These are phyloP conservation scores for Colletotrichum eremochloae DNA, from an alignment of 2,329 filamentous ascomycete species.

Conservation along the genomic window DNA sequence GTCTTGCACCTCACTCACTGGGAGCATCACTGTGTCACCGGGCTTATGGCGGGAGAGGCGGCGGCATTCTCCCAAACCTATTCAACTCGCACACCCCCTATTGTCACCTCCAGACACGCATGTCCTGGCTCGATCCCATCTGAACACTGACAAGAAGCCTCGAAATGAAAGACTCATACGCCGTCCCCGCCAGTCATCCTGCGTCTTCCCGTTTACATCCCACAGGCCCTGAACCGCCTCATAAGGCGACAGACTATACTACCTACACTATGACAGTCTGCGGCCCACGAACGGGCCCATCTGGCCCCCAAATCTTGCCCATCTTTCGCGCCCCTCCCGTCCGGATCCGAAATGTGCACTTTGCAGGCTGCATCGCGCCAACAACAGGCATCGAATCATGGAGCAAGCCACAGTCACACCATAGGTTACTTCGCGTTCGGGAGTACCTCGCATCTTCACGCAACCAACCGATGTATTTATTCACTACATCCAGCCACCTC, in stretches of 20 bases:
- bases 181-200: background rate
- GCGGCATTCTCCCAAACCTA: slow-evolving; percentile 13
- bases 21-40: background rate
- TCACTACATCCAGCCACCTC: background rate
- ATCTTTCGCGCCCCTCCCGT: background rate
- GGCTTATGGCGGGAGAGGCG: slow-evolving; percentile 5
- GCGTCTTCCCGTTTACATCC: background rate
- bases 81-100: background rate
- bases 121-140: background rate
- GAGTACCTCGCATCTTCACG: slow-evolving; percentile 26
- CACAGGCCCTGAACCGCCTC: slow-evolving; percentile 13
- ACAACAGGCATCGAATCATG: slow-evolving; percentile 2
- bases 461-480: background rate
- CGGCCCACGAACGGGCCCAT: slow-evolving; percentile 5
- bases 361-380: slow-evolving; percentile 3
- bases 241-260: slow-evolving; percentile 23
- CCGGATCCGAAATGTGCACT: slow-evolving; percentile 16
- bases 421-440: slow-evolving; percentile 6
- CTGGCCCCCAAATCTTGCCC: slow-evolving; percentile 27
- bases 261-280: background rate
- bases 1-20: background rate
- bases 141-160: background rate
- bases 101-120: background rate
- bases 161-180: background rate
- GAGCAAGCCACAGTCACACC: slow-evolving; percentile 23